A percentile compares a stretch with the other conserved stretches of the same genome.
Evolutionary conservation across 163 green algal species (phyloP).

Genomic region (Prototheca stagnorum): DNA sequence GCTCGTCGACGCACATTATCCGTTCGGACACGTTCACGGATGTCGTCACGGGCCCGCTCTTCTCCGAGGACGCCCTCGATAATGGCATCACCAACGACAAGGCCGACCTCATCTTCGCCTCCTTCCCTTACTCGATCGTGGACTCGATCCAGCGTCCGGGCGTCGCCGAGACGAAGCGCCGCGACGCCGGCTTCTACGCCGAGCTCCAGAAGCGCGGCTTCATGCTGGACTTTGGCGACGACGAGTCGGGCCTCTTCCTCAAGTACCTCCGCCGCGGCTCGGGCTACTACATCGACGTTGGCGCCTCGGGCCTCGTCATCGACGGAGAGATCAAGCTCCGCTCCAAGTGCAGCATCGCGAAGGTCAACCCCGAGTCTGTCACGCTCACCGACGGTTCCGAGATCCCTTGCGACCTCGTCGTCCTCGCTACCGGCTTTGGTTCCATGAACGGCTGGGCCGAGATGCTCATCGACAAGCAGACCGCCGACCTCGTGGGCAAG

Average conservation of each 20-base stretch:
- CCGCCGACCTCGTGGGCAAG: slow-evolving; percentile 8
- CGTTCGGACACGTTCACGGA: not conserved
- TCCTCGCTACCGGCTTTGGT: slow-evolving; percentile 1
- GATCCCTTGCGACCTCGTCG: slow-evolving; percentile 1
- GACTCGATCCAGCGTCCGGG: not conserved
- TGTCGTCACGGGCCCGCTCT: not conserved
- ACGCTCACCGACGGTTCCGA: slow-evolving; percentile 1
- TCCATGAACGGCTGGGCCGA: slow-evolving; percentile 25
- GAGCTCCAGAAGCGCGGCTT: not conserved
- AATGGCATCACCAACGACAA: slow-evolving; percentile 2
- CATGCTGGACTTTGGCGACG: slow-evolving; percentile 2
- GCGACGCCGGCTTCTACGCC: not conserved
- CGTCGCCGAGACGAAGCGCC: not conserved
- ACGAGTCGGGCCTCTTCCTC: slow-evolving; percentile 2
- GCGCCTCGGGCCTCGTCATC: slow-evolving; percentile 1
- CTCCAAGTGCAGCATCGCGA: not conserved
- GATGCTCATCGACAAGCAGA: slow-evolving; percentile 15
- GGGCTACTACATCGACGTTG: slow-evolving; percentile 4
- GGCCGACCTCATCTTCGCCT: slow-evolving; percentile 3
- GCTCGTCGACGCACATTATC: slow-evolving; percentile 2
- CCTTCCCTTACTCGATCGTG: slow-evolving; percentile 1
- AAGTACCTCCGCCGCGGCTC: slow-evolving; percentile 4
- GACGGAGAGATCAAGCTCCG: not conserved
- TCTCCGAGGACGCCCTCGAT: not conserved
- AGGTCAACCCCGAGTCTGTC: not conserved